A percentile compares a stretch with the other conserved stretches of the same genome.
Conservation (phyloP, 805 yeast species). For the Pichia membranifaciens region DNA sequence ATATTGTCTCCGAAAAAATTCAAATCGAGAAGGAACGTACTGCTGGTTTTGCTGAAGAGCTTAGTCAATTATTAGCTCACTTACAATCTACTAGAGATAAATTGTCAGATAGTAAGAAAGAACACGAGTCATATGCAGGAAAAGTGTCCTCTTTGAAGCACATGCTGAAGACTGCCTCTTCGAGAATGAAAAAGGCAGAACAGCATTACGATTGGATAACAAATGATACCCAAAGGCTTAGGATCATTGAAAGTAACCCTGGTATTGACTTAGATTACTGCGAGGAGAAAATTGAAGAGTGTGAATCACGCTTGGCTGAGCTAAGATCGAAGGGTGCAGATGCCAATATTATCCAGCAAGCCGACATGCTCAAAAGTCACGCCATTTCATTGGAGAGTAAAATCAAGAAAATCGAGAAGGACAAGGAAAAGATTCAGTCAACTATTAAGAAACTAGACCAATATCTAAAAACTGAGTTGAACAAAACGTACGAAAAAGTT, state of each 20-base stretch:
- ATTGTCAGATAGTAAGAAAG: conserved; percentile 42
- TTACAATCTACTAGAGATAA: conserved; percentile 45
- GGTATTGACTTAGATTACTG: conserved; percentile 59
- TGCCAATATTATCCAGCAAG: conserved; percentile 81
- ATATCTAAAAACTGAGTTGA: conserved; percentile 75
- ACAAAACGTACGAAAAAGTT: conserved; percentile 82
- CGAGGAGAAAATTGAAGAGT: conserved; percentile 48
- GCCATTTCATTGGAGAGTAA: conserved; percentile 69
- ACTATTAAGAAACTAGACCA: conserved; percentile 79
- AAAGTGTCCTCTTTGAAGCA: conserved; percentile 32
- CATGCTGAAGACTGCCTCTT: conserved; percentile 1
- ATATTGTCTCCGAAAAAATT: conserved; percentile 30
- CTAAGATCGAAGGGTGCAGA: conserved; percentile 76
- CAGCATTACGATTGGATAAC: conserved; percentile 65
- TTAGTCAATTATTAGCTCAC: conserved; percentile 47
- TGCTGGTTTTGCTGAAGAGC: conserved; percentile 70
- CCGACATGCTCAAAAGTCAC: conserved; percentile 85
- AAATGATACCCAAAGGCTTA: conserved; percentile 52
- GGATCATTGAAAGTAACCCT: conserved; percentile 55
- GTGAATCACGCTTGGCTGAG: conserved; percentile 54
- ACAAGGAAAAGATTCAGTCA: conserved; percentile 82
- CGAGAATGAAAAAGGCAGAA: conserved; percentile 30
- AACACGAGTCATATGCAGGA: conserved; percentile 32
- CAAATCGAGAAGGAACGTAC: conserved; percentile 54
- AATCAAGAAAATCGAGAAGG: conserved; percentile 84